phyloP scores from a whole-genome alignment of 2,329 filamentous ascomycete species.

The Fusarium sp. region DNA sequence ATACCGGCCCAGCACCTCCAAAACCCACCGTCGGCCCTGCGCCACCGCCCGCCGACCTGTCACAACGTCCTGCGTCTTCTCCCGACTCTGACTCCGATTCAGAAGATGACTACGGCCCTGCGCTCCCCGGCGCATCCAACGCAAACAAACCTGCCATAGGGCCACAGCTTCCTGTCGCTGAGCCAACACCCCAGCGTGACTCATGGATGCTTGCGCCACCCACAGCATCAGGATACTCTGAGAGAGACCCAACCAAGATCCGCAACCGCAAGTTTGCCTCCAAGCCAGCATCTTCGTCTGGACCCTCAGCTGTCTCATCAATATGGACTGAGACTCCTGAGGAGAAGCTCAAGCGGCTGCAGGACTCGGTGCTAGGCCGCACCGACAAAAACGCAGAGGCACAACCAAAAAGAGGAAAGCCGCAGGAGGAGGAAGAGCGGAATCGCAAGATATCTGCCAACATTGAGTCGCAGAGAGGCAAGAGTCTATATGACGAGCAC shows the following conservation, averaged over 20 bases:
- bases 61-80: conserved; percentile 39
- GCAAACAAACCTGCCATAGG: conserved; percentile 60
- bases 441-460: conserved; percentile 59
- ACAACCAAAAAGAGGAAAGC: conserved; percentile 54
- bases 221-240: conserved; percentile 64
- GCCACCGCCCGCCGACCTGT: conserved; percentile 48
- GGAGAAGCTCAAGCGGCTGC: conserved; percentile 82
- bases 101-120: conserved; percentile 69
- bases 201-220: conserved; percentile 86
- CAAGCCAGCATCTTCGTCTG: conserved; percentile 54
- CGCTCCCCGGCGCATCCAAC: conserved; percentile 61
- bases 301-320: conserved; percentile 62
- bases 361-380: conserved; percentile 84
- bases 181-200: conserved; percentile 73
- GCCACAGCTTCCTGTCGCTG: conserved; percentile 49
- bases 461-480: conserved; percentile 65
- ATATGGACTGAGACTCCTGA: conserved; percentile 95
- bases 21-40: conserved; percentile 47
- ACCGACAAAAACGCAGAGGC: conserved; percentile 55
- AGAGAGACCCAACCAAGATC: conserved; percentile 84
- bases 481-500: conserved; percentile 70
- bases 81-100: conserved; percentile 57
- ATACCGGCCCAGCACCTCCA: conserved; percentile 54
- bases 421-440: conserved; percentile 67
- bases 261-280: conserved; percentile 85